phyloP scores from a whole-genome alignment of 2,329 filamentous ascomycete species.

The Cadophora gregata region DNA sequence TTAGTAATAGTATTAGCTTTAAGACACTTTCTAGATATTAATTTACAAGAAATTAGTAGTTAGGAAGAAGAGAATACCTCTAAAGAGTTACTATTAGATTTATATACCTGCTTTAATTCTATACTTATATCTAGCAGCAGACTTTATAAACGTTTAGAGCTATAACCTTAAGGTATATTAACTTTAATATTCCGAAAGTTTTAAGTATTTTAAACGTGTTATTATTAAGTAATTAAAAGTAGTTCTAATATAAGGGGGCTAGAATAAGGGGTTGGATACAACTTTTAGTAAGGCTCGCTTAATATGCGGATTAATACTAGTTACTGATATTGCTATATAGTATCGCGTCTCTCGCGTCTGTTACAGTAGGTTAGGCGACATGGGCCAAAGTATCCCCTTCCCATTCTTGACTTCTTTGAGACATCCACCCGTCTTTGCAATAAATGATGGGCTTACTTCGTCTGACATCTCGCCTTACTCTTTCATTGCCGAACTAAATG shows the following conservation, averaged over 20 bases:
- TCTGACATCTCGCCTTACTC: too few relatives aligned
- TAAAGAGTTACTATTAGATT: not conserved
- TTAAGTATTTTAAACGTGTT: not conserved
- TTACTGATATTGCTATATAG: not conserved
- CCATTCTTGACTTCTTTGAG: too few relatives aligned
- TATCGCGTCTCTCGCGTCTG: constrained; percentile 11
- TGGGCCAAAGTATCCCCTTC: too few relatives aligned
- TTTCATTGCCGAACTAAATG: too few relatives aligned
- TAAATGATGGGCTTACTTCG: too few relatives aligned
- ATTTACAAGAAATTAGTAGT: not conserved
- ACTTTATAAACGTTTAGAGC: not conserved
- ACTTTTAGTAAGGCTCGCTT: not conserved
- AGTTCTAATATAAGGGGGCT: not conserved
- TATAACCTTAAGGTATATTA: not conserved
- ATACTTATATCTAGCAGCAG: not conserved
- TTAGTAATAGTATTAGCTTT: not conserved
- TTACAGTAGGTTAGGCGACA: too few relatives aligned
- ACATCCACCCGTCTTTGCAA: too few relatives aligned
- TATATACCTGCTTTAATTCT: not conserved
- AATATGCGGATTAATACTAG: not conserved
- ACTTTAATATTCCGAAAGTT: not conserved
- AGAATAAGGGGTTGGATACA: not conserved
- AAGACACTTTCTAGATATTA: not conserved
- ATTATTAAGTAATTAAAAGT: not conserved
- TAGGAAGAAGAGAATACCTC: not conserved